A percentile compares a stretch with the other conserved stretches of the same genome.
Evolutionary conservation across 805 yeast genomes (phyloP).

Genomic region (Lipomyces anomalus): DNA sequence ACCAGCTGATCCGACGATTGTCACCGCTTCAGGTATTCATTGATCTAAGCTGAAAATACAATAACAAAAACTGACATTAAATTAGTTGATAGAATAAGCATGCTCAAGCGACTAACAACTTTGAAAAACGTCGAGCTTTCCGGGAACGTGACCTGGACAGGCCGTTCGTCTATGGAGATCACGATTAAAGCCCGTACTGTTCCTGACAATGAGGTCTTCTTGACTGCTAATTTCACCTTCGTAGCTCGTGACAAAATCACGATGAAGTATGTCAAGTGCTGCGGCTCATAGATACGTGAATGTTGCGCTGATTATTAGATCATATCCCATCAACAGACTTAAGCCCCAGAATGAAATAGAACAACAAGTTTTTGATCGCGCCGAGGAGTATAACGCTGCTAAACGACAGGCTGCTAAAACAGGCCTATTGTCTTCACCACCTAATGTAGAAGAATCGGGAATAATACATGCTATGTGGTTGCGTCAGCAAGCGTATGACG

Average conservation of each 20-base stretch:
- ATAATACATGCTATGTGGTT: conserved; percentile 76
- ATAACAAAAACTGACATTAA: not conserved
- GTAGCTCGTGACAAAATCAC: conserved; percentile 93
- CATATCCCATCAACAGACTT: conserved; percentile 77
- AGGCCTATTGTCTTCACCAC: conserved; percentile 63
- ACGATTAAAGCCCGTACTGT: conserved; percentile 82
- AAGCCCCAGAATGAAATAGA: conserved; percentile 70
- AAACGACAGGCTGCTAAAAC: conserved; percentile 72
- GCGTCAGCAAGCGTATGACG: conserved; percentile 24
- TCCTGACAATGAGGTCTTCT: conserved; percentile 61
- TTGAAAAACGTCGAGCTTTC: conserved; percentile 69
- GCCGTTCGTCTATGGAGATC: conserved; percentile 92
- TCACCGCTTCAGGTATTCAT: conserved; percentile 60
- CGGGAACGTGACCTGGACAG: conserved; percentile 94
- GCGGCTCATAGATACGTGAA: not conserved
- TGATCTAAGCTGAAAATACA: not conserved
- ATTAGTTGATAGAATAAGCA: conserved; percentile 80
- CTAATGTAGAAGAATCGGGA: conserved; percentile 62
- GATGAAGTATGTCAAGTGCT: conserved; percentile 53
- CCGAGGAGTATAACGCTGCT: conserved; percentile 82
- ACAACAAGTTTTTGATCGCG: conserved; percentile 78
- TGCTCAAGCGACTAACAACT: conserved; percentile 78
- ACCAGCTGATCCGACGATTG: conserved; percentile 95
- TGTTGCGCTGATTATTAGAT: conserved; percentile 24
- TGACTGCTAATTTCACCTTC: conserved; percentile 88